These are phyloP conservation scores for Eucalyptus shirleyi DNA, from an alignment of 345 rosid species.

Conservation along the genomic window DNA sequence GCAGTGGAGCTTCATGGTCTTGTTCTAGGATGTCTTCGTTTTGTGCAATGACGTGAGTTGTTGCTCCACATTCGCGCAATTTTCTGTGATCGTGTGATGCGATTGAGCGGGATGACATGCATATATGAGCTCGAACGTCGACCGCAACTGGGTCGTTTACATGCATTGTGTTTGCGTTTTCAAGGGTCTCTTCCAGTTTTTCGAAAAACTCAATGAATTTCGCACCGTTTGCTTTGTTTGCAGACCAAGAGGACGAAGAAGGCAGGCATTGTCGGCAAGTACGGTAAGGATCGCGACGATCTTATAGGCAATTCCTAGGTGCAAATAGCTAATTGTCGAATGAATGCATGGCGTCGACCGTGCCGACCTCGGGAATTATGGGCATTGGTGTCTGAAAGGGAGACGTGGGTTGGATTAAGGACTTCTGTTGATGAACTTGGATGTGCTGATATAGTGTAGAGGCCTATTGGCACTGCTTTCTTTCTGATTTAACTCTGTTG, in stretches of 20 bases:
- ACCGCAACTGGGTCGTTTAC: background rate
- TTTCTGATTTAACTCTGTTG: background rate
- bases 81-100: background rate
- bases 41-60: background rate
- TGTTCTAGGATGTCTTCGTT: background rate
- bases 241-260: slow-evolving; percentile 29
- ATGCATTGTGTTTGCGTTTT: background rate
- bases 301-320: background rate
- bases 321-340: background rate
- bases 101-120: background rate
- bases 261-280: slow-evolving; percentile 21
- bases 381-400: background rate
- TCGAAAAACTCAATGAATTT: background rate
- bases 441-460: background rate
- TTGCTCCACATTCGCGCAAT: background rate
- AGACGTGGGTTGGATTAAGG: background rate
- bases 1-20: background rate
- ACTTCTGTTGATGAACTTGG: background rate
- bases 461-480: background rate
- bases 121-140: background rate
- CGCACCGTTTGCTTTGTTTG: background rate
- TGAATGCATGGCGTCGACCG: background rate
- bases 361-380: background rate
- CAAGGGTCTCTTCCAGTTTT: background rate
- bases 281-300: background rate